phyloP scores from a whole-genome alignment of 2,329 filamentous ascomycete species.

The Laburnicola sp. region DNA sequence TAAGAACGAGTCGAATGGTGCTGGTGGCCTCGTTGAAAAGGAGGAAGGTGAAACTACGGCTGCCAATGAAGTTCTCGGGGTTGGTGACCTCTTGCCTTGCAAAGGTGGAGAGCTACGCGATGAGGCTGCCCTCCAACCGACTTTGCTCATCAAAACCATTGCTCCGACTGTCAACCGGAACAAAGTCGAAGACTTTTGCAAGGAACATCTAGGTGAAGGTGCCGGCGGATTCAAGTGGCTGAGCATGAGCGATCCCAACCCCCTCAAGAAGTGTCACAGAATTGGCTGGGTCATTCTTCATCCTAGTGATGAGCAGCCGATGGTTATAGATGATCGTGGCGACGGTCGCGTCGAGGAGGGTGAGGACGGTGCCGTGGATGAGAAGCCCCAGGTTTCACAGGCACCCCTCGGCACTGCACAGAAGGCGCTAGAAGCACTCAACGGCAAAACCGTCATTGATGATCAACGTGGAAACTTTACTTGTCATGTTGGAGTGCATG shows the following conservation, averaged over 20 bases:
- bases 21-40: conserved; percentile 83
- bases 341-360: conserved; percentile 71
- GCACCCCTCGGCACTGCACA: conserved; percentile 65
- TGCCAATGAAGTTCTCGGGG: conserved; percentile 87
- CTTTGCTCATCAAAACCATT: conserved; percentile 95
- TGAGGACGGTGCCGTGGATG: conserved; percentile 60
- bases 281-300: conserved; percentile 99
- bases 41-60: conserved; percentile 94
- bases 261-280: conserved; percentile 92
- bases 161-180: conserved; percentile 92
- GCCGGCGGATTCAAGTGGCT: conserved; percentile 95
- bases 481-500: conserved; percentile 95
- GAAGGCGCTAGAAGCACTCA: conserved; percentile 89
- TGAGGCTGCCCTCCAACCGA: conserved; percentile 84
- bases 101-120: conserved; percentile 85
- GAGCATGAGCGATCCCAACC: conserved; percentile 94
- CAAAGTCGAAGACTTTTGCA: conserved; percentile 92
- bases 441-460: conserved; percentile 96
- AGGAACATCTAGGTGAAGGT: conserved; percentile 87
- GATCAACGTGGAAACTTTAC: conserved; percentile 93
- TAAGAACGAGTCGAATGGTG: conserved; percentile 87
- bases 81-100: conserved; percentile 84
- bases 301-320: conserved; percentile 68
- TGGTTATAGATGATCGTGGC: conserved; percentile 66
- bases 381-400: conserved; percentile 51